phyloP scores from a whole-genome alignment of 495 filamentous ascomycete genomes.

The Neurospora sp. region DNA sequence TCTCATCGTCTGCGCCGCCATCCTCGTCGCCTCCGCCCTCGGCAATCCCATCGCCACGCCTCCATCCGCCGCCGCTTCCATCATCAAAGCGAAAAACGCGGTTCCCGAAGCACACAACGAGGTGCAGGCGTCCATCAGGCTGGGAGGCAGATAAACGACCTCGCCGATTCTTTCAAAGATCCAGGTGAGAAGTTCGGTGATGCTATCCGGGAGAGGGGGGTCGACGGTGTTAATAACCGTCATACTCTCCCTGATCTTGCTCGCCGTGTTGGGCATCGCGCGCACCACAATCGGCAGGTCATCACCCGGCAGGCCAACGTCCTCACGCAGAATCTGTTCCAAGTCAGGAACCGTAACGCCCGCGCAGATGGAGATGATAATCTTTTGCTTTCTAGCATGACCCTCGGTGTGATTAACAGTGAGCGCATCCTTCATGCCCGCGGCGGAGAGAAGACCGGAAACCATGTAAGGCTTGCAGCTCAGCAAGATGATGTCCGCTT shows the following conservation, averaged over 20 bases:
- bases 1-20: conserved; percentile 72
- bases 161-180: conserved; percentile 66
- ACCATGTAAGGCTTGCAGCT: conserved; percentile 74
- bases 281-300: conserved; percentile 51
- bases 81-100: conserved; percentile 67
- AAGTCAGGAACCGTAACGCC: conserved; percentile 65
- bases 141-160: conserved; percentile 52
- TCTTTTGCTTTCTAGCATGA: conserved; percentile 43
- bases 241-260: conserved; percentile 66
- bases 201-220: conserved; percentile 44
- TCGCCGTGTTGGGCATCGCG: conserved; percentile 70
- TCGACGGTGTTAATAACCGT: conserved; percentile 59
- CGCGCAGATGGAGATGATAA: conserved; percentile 76
- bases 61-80: conserved; percentile 69
- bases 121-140: conserved; percentile 64
- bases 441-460: conserved; percentile 48
- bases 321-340: conserved; percentile 45
- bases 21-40: conserved; percentile 61
- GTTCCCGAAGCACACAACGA: conserved; percentile 70
- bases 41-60: conserved; percentile 75
- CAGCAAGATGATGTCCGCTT: conserved; percentile 58
- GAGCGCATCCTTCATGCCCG: conserved; percentile 60
- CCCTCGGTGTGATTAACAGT: neutral
- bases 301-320: conserved; percentile 20
- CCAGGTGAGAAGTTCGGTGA: conserved; percentile 55